These are phyloP conservation scores for Rhodamnia rubescens DNA, from an alignment of 345 rosid genomes.

Conservation along the genomic window DNA sequence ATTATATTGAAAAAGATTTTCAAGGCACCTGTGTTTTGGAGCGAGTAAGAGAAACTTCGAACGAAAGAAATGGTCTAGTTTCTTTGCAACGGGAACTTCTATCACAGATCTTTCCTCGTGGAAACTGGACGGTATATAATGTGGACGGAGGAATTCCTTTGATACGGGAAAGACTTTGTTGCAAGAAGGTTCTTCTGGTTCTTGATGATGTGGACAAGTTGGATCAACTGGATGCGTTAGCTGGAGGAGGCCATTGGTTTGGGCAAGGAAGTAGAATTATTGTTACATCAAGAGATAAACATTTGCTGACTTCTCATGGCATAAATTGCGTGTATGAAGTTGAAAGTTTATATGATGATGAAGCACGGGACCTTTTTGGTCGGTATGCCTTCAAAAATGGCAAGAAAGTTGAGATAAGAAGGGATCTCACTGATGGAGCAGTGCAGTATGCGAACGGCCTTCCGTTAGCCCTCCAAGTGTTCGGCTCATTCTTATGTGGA, in stretches of 20 bases:
- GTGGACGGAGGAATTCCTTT: background rate
- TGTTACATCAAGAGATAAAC: background rate
- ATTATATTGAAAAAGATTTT: background rate
- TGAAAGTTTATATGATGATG: rapidly evolving
- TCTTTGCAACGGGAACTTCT: background rate
- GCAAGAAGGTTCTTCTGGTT: background rate
- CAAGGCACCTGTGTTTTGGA: background rate
- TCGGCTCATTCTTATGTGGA: background rate
- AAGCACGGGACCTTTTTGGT: background rate
- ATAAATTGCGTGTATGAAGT: background rate
- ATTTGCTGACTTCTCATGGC: background rate
- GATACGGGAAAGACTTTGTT: background rate
- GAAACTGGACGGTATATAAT: rapidly evolving
- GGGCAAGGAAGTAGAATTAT: background rate
- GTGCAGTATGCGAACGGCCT: background rate
- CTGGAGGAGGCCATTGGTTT: background rate
- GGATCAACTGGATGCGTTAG: background rate
- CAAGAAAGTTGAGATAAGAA: background rate
- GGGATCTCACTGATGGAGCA: background rate
- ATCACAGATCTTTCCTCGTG: rapidly evolving
- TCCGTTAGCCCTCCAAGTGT: background rate
- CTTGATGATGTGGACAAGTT: background rate
- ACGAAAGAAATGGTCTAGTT: background rate
- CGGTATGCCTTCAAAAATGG: background rate
- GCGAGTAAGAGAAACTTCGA: background rate